Evolutionary conservation across 257 asterid genomes (phyloP), one percentile per base, ranked within the genome.

Genomic region (Capsicum chinense): DNA sequence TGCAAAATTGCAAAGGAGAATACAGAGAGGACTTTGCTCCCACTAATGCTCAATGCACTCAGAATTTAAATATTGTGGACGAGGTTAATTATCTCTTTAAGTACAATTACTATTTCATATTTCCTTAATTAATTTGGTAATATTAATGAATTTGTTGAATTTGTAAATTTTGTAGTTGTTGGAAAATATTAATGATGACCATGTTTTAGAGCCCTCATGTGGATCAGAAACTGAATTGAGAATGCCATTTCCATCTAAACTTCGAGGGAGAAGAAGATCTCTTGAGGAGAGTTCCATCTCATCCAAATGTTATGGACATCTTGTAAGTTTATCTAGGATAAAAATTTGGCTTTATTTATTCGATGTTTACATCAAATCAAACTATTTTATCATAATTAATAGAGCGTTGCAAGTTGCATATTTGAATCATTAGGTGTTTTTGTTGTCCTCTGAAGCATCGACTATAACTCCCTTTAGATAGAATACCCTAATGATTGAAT

Each of bases 1-100:
- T 82, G 86, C 71, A 39, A 81, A 86, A 86, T 26, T 90, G 93
- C 56, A 33, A 79, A 79, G 90, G 91, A 79, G 76, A 71, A 7
- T 90, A 87, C 78, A 11, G 12, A 19, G 8, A 16, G 56, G 73
- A 81, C 8, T 66, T 81, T 11, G 89, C 86, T 80, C 78, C 86
- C 57, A 58, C 56, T 44, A 90, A 90, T 60, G 67, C 73, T 16
- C 82, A 63, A 17, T 88, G 91, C 39, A 35, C 69, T 16, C 85
- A 83, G 56, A 82, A 85, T 83, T 7, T 69, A 33, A 19, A 85
- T 21, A 69, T 85, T 39, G 62, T 81, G 81, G 9, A 83, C 64
- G 73, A 88, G 91, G 93, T 85, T 81, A 56, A 35, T 33, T 42
- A 42, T 35, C 9, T 39, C 35, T 66, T 66, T 58, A 42, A 71